Conservation (phyloP, 176 grass and related monocot genomes). For the Carex kokanica region DNA sequence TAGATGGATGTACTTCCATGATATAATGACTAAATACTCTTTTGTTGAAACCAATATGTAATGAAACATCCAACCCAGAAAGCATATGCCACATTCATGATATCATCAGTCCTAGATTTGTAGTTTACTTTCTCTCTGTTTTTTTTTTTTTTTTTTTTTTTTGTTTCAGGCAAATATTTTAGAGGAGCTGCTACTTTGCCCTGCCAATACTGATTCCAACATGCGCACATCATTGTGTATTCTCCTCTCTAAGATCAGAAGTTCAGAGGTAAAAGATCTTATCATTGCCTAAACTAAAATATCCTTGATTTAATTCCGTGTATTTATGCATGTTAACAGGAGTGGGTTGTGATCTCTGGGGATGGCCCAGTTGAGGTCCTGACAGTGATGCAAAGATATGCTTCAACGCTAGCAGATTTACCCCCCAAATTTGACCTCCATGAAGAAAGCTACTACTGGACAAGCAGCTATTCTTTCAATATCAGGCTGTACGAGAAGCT, state of each 20-base stretch:
- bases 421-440: conserved; percentile 54
- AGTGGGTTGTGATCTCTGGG: conserved; percentile 61
- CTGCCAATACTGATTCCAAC: conserved; percentile 39
- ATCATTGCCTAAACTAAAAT: conserved; percentile 17
- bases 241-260: conserved; percentile 69
- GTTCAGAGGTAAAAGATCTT: conserved; percentile 60
- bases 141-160: background rate
- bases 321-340: conserved; percentile 44
- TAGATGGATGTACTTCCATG: conserved; percentile 3
- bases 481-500: conserved; percentile 81
- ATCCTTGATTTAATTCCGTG: background rate
- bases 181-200: conserved; percentile 69
- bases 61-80: background rate
- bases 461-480: conserved; percentile 68
- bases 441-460: conserved; percentile 66
- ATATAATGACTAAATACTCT: background rate
- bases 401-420: conserved; percentile 38
- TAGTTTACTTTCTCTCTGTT: background rate
- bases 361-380: conserved; percentile 59
- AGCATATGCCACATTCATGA: background rate
- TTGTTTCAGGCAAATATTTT: conserved; percentile 68
- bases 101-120: background rate
- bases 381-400: conserved; percentile 69
- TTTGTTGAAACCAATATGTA: background rate
- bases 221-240: conserved; percentile 48